These are phyloP conservation scores for Puccinia novopanici DNA, from an alignment of 1,284 basidiomycete species.

Conservation along the genomic window DNA sequence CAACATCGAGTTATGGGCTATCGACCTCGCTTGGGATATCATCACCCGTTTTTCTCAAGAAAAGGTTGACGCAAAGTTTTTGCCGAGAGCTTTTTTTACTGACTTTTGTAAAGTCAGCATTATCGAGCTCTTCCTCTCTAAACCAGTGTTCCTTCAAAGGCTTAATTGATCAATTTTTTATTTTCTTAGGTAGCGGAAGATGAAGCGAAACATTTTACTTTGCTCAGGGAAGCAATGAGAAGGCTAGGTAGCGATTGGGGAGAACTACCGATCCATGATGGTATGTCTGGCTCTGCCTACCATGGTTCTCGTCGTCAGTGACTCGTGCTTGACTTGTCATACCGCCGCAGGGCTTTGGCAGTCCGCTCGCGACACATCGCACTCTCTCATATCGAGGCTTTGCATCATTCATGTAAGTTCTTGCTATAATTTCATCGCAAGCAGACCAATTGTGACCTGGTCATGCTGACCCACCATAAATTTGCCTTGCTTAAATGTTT, in stretches of 20 bases:
- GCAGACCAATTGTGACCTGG: background rate
- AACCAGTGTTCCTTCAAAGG: background rate
- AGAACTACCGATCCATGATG: slow-evolving; percentile 58
- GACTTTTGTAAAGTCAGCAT: slow-evolving; percentile 46
- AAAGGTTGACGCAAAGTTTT: background rate
- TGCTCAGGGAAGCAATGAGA: slow-evolving; percentile 56
- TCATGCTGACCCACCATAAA: background rate
- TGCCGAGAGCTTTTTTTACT: slow-evolving; percentile 43
- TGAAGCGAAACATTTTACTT: slow-evolving; percentile 58
- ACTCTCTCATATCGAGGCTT: slow-evolving; percentile 56
- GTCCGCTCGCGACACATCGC: slow-evolving; percentile 57
- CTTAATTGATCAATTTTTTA: background rate
- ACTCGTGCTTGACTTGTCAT: background rate
- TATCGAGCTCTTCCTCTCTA: background rate
- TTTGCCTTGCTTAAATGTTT: background rate
- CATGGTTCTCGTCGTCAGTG: background rate
- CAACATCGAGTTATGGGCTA: slow-evolving; percentile 60
- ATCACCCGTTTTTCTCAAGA: slow-evolving; percentile 37
- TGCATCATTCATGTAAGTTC: slow-evolving; percentile 56
- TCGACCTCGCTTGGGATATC: slow-evolving; percentile 58
- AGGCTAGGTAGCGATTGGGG: slow-evolving; percentile 58
- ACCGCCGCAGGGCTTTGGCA: slow-evolving; percentile 55
- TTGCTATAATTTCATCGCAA: background rate
- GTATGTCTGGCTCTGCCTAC: slow-evolving; percentile 17
- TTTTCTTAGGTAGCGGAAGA: slow-evolving; percentile 50